phyloP scores from a whole-genome alignment of 306 rosid species.

The Oxytropis ochrocephala region DNA sequence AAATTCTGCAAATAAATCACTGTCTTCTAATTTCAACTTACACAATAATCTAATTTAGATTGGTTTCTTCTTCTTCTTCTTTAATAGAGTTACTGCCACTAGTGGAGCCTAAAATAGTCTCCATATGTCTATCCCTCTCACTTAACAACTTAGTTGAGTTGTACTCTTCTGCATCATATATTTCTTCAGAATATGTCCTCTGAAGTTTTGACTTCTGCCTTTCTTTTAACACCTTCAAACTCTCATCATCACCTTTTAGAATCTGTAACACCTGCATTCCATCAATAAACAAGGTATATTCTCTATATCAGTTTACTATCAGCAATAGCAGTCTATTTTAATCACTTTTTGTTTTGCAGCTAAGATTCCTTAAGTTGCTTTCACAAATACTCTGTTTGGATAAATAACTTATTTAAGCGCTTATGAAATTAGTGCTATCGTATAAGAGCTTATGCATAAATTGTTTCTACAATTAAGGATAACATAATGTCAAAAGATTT shows the following conservation, averaged over 20 bases:
- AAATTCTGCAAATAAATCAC: neutral
- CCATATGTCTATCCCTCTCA: conserved; percentile 47
- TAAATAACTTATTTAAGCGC: too few species aligned
- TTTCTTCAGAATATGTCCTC: conserved; percentile 76
- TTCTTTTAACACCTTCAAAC: conserved; percentile 28
- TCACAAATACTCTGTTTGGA: too few species aligned
- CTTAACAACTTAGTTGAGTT: conserved; percentile 64
- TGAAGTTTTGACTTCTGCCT: conserved; percentile 49
- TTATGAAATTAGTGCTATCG: too few species aligned
- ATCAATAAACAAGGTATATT: neutral
- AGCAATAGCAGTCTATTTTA: neutral
- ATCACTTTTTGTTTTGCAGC: neutral
- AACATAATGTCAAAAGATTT: too few species aligned
- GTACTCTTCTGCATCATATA: conserved; percentile 76
- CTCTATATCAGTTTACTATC: neutral
- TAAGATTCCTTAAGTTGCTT: too few species aligned
- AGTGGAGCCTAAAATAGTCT: conserved; percentile 38
- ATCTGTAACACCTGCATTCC: conserved; percentile 51
- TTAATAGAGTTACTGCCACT: neutral
- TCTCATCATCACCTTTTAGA: conserved; percentile 48
- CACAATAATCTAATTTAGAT: conserved; percentile 1
- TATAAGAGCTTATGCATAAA: too few species aligned
- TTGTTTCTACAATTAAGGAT: too few species aligned
- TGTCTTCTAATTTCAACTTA: neutral
- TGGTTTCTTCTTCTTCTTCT: neutral